phyloP scores from a whole-genome alignment of 2,329 filamentous ascomycete species.

The Epichloe brachyelytri region DNA sequence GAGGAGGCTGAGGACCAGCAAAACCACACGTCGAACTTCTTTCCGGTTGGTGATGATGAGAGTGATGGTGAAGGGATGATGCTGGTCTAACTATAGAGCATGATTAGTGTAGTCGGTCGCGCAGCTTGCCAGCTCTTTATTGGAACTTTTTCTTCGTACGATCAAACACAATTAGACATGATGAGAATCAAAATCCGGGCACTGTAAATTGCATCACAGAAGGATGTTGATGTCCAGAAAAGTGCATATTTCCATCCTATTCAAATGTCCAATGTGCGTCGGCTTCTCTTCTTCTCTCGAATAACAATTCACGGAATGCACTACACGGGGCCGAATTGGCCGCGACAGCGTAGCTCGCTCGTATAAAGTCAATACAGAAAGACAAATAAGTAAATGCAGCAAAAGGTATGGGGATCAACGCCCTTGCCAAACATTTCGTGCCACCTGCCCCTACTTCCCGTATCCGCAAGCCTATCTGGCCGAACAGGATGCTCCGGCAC shows the following conservation, averaged over 20 bases:
- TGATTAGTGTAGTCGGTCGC: slow-evolving; percentile 1
- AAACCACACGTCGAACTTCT: slow-evolving; percentile 31
- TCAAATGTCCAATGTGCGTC: no score
- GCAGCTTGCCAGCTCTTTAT: neutral
- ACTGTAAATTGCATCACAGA: neutral
- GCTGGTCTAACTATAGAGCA: slow-evolving; percentile 23
- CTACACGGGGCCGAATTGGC: no score
- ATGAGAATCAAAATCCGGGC: no score
- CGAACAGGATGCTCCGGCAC: slow-evolving; percentile 23
- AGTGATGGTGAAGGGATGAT: slow-evolving; percentile 22
- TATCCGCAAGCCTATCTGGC: slow-evolving; percentile 15
- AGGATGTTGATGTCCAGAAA: no score
- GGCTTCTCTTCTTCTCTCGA: no score
- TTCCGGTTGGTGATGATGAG: slow-evolving; percentile 33
- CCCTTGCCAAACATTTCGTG: slow-evolving; percentile 42
- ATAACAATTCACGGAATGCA: no score
- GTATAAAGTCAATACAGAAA: no score
- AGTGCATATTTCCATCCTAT: no score
- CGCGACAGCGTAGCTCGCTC: no score
- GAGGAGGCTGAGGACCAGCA: slow-evolving; percentile 29
- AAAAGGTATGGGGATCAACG: slow-evolving; percentile 16
- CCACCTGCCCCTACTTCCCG: slow-evolving; percentile 38
- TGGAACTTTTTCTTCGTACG: no score
- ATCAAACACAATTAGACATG: no score
- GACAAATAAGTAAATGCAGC: neutral